Percentiles rank a stretch among this genome's conserved stretches.
phyloP scores from a whole-genome alignment of 495 filamentous ascomycete species.

The Glarea lozoyensis region DNA sequence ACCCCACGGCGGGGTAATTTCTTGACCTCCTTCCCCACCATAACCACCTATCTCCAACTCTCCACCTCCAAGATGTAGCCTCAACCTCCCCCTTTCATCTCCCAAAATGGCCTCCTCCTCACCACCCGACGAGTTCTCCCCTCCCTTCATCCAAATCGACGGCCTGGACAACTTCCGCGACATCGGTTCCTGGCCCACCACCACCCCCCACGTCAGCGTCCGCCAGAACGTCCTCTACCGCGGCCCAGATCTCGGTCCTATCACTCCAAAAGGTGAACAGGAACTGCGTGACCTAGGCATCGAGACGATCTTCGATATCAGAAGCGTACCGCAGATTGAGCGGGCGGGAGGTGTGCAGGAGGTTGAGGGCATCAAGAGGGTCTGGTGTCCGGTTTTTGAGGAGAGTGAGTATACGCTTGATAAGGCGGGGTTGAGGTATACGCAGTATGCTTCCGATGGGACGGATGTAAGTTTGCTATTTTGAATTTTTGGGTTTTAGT shows the following conservation, averaged over 20 bases:
- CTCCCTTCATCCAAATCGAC: slow-evolving; percentile 26
- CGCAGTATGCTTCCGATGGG: slow-evolving; percentile 18
- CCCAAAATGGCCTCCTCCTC: too few species aligned
- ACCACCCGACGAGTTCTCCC: too few species aligned
- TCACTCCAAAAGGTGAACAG: slow-evolving; percentile 28
- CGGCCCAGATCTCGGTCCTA: slow-evolving; percentile 22
- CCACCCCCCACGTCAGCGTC: slow-evolving; percentile 5
- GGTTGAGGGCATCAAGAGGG: slow-evolving; percentile 27
- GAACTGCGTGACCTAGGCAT: slow-evolving; percentile 19
- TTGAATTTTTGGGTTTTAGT: too few species aligned
- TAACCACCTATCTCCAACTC: too few species aligned
- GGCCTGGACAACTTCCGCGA: slow-evolving; percentile 31
- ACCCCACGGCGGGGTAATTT: too few species aligned
- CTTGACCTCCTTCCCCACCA: too few species aligned
- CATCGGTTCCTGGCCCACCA: slow-evolving; percentile 22
- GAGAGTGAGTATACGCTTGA: slow-evolving; percentile 25
- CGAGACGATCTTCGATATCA: slow-evolving; percentile 36
- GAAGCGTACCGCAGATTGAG: slow-evolving; percentile 27
- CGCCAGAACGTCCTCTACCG: slow-evolving; percentile 27
- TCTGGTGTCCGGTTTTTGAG: slow-evolving; percentile 30
- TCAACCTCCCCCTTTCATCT: too few species aligned
- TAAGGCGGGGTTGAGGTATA: slow-evolving; percentile 22
- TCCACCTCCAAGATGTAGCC: too few species aligned
- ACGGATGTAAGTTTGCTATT: slow-evolving; percentile 19
- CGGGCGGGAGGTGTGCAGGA: slow-evolving; percentile 20